A percentile compares a stretch with the other conserved stretches of the same genome.
phyloP scores from a whole-genome alignment of 768 basidiomycete species.

The Royoungia palumana region DNA sequence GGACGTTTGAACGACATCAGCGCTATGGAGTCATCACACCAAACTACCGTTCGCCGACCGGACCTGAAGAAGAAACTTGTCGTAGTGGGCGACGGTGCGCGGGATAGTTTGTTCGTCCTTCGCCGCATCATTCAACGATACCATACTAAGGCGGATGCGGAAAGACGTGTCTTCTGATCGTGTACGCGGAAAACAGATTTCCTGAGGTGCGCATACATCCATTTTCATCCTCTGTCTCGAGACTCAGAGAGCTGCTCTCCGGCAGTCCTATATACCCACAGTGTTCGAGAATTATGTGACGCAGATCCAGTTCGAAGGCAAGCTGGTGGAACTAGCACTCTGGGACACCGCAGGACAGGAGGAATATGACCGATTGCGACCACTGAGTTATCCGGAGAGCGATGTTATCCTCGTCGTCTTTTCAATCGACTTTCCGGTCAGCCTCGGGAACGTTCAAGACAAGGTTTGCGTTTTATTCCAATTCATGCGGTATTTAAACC shows the following conservation, averaged over 20 bases:
- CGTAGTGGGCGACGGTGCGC: constrained; percentile 82
- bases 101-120: constrained; percentile 28
- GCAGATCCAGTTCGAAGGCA: constrained; percentile 80
- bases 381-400: constrained; percentile 84
- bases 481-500: not conserved
- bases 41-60: constrained; percentile 48
- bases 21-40: constrained; percentile 27
- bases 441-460: constrained; percentile 86
- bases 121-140: constrained; percentile 23
- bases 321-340: constrained; percentile 90
- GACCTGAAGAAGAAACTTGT: constrained; percentile 86
- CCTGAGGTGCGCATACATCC: constrained; percentile 67
- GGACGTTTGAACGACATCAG: not conserved
- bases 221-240: constrained; percentile 4
- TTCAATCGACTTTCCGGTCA: constrained; percentile 89
- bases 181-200: constrained; percentile 94
- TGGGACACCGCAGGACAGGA: constrained; percentile 99
- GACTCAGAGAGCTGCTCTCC: constrained; percentile 14
- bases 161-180: constrained; percentile 94
- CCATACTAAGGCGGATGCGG: constrained; percentile 68
- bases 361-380: constrained; percentile 88
- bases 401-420: constrained; percentile 93
- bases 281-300: constrained; percentile 95
- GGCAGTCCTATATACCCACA: constrained; percentile 85
- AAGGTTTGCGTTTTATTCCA: constrained; percentile 51